Evolutionary conservation across 257 asterid genomes (phyloP), one percentile per base, ranked within the genome.

Genomic region (Prunella vulgaris): DNA sequence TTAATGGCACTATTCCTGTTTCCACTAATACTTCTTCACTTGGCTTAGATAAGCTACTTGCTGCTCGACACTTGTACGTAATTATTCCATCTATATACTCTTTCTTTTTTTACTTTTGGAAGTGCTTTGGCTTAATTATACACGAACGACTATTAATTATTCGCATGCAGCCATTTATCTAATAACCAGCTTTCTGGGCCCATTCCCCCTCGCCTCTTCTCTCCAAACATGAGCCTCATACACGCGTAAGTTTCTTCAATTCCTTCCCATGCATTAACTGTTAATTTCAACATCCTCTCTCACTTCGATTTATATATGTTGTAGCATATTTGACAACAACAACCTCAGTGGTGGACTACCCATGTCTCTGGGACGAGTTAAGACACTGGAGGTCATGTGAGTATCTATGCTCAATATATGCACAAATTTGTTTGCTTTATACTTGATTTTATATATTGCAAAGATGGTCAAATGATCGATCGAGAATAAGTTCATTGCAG

Each of bases 291-390:
- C n/a, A n/a, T n/a, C n/a, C n/a, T n/a, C n/a, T n/a, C n/a, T n/a
- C n/a, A n/a, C n/a, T n/a, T n/a, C n/a, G n/a, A n/a, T n/a, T n/a
- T n/a, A n/a, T n/a, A n/a, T n/a, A 35, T 35, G 53, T 5, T 49
- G 75, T 67, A 92, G 98, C 77, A 89, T 92, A 78, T 84, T 92
- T 20, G 92, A 89, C 77, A 80, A 92, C 85, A 92, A 92, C 78
- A 75, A 74, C 68, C 80, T 92, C 66, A 74, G 32, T 0, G 98
- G 98, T 35, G 71, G 37, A 60, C 59, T 92, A 81, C 98, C 98
- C 0, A 0, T 14, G 7, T 71, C 89, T 74, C 78, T 92, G 69
- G 95, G 90, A 77, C n/a, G 21, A 68, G 85, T 92, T 62, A 33
- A 64, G 73, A 68, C 84, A 22, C 78, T 92, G 85, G 88, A 83